These are phyloP conservation scores for Circinella umbellata DNA, from an alignment of 371 early-diverging fungal species.

Conservation along the genomic window DNA sequence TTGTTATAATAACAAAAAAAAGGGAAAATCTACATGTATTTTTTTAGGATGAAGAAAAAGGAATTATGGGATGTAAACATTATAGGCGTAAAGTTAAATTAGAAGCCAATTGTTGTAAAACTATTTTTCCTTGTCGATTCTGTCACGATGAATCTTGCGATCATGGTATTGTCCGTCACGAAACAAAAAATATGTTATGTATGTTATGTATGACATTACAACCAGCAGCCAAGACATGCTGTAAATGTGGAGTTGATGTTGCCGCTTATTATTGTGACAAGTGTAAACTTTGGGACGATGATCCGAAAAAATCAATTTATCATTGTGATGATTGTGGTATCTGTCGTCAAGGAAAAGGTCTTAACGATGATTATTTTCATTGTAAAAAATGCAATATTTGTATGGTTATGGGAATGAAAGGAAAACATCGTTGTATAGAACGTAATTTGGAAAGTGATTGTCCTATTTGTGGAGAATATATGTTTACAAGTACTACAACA, in stretches of 20 bases:
- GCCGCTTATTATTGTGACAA: conserved; percentile 89
- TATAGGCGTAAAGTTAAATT: conserved; percentile 90
- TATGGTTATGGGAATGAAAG: conserved; percentile 74
- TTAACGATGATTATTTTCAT: conserved; percentile 88
- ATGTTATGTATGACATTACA: conserved; percentile 88
- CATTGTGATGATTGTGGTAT: conserved; percentile 95
- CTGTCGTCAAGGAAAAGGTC: conserved; percentile 88
- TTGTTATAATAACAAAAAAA: too few species aligned
- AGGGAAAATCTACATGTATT: too few species aligned
- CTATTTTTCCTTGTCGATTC: conserved; percentile 91
- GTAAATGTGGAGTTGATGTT: conserved; percentile 64
- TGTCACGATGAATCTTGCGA: conserved; percentile 93
- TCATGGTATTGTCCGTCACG: conserved; percentile 84
- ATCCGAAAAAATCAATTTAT: conserved; percentile 80
- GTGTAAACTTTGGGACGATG: conserved; percentile 96
- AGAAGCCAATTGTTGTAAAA: conserved; percentile 91
- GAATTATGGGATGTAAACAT: conserved; percentile 88
- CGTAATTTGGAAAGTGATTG: conserved; percentile 92
- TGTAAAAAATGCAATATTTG: conserved; percentile 96
- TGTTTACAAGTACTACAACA: conserved; percentile 86
- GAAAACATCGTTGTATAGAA: conserved; percentile 93
- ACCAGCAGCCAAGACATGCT: conserved; percentile 79
- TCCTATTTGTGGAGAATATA: conserved; percentile 97
- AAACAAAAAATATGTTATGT: conserved; percentile 90
- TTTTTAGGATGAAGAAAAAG: conserved; percentile 55